These are phyloP conservation scores for Trichoderma afroharzianum DNA, from an alignment of 2,329 filamentous ascomycete species.

Conservation along the genomic window DNA sequence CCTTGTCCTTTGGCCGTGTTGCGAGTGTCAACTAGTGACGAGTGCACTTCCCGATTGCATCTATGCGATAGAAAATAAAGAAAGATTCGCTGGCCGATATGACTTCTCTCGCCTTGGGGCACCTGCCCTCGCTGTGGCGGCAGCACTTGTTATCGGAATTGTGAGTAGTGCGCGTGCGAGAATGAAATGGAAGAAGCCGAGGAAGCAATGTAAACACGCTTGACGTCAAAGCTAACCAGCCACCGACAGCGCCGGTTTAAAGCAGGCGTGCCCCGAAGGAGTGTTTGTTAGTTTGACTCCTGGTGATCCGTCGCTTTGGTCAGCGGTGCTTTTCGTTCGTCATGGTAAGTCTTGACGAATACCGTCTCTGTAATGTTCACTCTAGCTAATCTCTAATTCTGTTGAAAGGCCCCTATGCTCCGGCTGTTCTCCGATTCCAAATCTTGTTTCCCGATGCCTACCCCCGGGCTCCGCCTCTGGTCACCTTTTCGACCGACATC, in stretches of 20 bases:
- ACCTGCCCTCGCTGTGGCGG: conserved; percentile 58
- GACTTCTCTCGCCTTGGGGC: conserved; percentile 42
- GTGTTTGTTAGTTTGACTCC: conserved; percentile 83
- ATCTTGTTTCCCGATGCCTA: conserved; percentile 82
- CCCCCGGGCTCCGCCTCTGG: conserved; percentile 72
- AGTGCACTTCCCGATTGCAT: neutral
- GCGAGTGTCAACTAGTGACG: neutral
- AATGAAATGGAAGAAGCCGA: neutral
- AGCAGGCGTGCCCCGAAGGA: conserved; percentile 77
- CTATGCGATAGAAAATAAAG: conserved; percentile 1
- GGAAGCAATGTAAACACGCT: neutral
- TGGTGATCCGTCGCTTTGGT: conserved; percentile 78
- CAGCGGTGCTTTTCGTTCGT: conserved; percentile 85
- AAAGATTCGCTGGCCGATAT: conserved; percentile 30
- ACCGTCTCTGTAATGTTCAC: neutral
- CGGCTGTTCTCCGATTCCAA: conserved; percentile 83
- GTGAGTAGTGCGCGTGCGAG: conserved; percentile 43
- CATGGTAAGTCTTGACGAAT: conserved; percentile 56
- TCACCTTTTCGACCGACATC: conserved; percentile 88
- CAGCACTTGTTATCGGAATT: conserved; percentile 81
- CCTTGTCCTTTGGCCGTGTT: neutral
- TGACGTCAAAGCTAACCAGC: conserved; percentile 23
- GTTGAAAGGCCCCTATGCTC: conserved; percentile 76
- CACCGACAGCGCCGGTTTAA: conserved; percentile 65
- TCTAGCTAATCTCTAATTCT: neutral